Evolutionary conservation across 2,329 filamentous ascomycete genomes (phyloP), one percentile per base, ranked within the genome.

Genomic region (Colletotrichum falcatum): DNA sequence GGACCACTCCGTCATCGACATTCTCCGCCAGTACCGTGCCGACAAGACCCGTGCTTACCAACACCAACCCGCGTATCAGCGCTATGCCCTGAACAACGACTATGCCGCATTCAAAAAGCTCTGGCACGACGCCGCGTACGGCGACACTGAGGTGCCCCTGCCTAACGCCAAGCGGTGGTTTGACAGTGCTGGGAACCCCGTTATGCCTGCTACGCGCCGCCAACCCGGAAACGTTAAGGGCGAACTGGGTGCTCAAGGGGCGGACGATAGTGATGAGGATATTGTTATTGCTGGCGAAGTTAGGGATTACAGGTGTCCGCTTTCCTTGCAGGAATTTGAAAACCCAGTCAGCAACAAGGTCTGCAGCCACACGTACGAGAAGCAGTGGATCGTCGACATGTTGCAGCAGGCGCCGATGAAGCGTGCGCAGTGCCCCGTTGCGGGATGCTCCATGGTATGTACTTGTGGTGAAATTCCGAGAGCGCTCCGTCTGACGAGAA

Each of bases 321-420:
- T 95, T 26, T 92, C 91, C 0, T 82, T 94, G 73, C 83, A 83
- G 61, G 83, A 87, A 54, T 90, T 94, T 82, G 81, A 83, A 51
- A 86, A 93, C 62, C 92, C 92, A 0, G 89, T 88, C 75, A 92
- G 88, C 65, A 92, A 88, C 74, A 81, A 77, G 18, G 87, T 88
- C 73, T 95, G 92, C 82, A 89, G 88, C 65, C 92, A 95, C 78
- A 90, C 87, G 0, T 95, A 93, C 77, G 91, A 95, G 76, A 91
- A 88, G 78, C 76, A 78, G 1, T 88, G 89, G 0, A 90, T 95
- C 48, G 67, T 88, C 30, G 86, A 89, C n/a, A 83, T 83, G 71
- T 53, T 90, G 83, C 77, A 84, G 84, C 65, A 71, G 73, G 28
- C 59, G 55, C n/a, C 76, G 74, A 70, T 75, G 61, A 62, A 80